A percentile compares a stretch with the other conserved stretches of the same genome.
phyloP scores from a whole-genome alignment of 2,329 filamentous ascomycete genomes.

The Pyrenochaeta sp. region DNA sequence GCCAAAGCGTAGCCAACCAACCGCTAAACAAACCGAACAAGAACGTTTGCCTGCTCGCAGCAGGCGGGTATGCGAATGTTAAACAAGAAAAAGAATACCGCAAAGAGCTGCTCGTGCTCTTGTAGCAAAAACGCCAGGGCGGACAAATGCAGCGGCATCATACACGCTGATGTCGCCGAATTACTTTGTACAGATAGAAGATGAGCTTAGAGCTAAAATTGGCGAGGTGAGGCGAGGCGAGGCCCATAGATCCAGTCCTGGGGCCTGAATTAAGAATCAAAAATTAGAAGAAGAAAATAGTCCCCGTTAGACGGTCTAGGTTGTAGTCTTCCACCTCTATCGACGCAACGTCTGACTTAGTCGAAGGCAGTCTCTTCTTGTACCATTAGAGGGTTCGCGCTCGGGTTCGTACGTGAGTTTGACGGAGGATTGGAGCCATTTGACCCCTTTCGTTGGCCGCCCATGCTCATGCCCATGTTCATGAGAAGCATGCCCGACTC shows the following conservation, averaged over 20 bases:
- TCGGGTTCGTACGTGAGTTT: conserved; percentile 38
- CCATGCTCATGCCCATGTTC: conserved; percentile 50
- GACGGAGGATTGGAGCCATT: conserved; percentile 31
- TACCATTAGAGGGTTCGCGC: conserved; percentile 34
- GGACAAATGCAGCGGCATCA: background rate
- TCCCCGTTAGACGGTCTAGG: too few species aligned
- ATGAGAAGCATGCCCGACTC: conserved; percentile 52
- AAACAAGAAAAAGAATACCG: background rate
- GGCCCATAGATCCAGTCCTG: conserved; percentile 39
- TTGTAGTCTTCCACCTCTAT: too few species aligned
- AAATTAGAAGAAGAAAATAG: conserved; percentile 36
- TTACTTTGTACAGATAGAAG: conserved; percentile 12
- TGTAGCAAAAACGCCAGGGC: background rate
- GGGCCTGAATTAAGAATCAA: conserved; percentile 38
- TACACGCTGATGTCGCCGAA: conserved; percentile 1
- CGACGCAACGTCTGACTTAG: conserved; percentile 11
- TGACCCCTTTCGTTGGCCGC: conserved; percentile 48
- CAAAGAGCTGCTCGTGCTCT: background rate
- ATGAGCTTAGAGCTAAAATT: conserved; percentile 6
- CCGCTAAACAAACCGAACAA: background rate
- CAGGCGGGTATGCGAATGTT: background rate
- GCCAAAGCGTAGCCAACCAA: background rate
- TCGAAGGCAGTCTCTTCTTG: conserved; percentile 45
- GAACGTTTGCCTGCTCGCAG: background rate
- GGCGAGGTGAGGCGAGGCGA: conserved; percentile 4